Percentiles rank a stretch among this genome's conserved stretches.
phyloP scores from a whole-genome alignment of 164 flowering plant genomes.

The Euptelea pleiosperma region DNA sequence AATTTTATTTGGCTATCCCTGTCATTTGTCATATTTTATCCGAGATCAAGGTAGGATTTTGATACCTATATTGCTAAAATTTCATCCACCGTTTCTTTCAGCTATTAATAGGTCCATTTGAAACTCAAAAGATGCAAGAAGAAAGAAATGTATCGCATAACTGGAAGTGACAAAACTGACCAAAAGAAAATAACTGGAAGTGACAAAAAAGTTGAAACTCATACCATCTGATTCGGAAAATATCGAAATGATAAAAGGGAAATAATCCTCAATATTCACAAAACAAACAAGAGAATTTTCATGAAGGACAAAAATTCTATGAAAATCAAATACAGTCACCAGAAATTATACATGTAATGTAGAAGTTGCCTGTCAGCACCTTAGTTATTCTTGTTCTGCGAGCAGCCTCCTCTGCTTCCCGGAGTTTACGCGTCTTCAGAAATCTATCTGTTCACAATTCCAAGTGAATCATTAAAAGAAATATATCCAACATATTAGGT shows the following conservation, averaged over 20 bases:
- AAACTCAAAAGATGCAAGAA: background rate
- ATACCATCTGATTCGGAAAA: too few relatives aligned
- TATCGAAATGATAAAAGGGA: too few relatives aligned
- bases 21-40: too few relatives aligned
- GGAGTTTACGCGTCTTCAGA: slow-evolving; percentile 74
- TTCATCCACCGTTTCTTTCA: background rate
- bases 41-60: too few relatives aligned
- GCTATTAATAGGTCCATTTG: background rate
- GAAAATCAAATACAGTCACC: background rate
- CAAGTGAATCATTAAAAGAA: slow-evolving; percentile 9
- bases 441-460: slow-evolving; percentile 47
- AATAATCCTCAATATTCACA: background rate
- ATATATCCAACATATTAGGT: background rate
- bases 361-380: slow-evolving; percentile 31
- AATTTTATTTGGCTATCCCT: too few relatives aligned
- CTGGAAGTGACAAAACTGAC: background rate
- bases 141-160: background rate
- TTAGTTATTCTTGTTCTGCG: slow-evolving; percentile 74
- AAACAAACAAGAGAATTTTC: background rate
- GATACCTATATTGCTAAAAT: background rate
- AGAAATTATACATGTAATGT: background rate
- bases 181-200: too few relatives aligned
- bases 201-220: too few relatives aligned
- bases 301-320: background rate
- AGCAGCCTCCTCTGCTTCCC: slow-evolving; percentile 93